Evolutionary conservation across 352 stramenopile genomes (phyloP).

Genomic region (Pythium monospermum): DNA sequence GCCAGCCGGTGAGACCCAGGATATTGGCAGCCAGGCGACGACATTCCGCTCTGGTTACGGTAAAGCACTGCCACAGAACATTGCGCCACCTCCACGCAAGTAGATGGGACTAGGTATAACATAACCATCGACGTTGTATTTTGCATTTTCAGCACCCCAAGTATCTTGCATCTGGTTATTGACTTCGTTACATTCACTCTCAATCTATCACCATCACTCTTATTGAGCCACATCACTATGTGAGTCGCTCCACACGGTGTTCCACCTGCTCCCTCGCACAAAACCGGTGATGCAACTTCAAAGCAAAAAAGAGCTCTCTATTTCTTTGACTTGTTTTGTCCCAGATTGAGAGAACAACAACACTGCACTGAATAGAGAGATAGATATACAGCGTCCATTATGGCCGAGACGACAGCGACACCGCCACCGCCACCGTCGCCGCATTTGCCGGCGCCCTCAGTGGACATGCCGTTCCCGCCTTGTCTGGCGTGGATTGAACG

Average conservation of each 20-base stretch:
- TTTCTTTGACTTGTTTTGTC: neutral
- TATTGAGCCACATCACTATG: neutral
- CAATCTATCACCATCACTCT: constrained; percentile 9
- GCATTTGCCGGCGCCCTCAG: no score
- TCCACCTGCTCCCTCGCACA: constrained; percentile 13
- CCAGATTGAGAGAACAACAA: constrained; percentile 16
- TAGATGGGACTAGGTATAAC: constrained; percentile 24
- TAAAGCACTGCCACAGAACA: constrained; percentile 84
- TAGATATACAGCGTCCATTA: no score
- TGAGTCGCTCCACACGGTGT: constrained; percentile 12
- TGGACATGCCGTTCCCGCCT: constrained; percentile 41
- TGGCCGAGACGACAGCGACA: neutral
- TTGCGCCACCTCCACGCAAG: constrained; percentile 74
- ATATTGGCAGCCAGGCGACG: constrained; percentile 78
- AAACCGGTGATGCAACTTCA: constrained; percentile 18
- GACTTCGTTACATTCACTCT: neutral
- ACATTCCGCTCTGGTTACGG: constrained; percentile 88
- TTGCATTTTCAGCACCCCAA: neutral
- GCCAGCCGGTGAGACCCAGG: constrained; percentile 48
- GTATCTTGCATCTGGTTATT: neutral
- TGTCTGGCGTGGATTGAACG: constrained; percentile 74
- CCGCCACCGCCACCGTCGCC: neutral
- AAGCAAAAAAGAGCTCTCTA: constrained; percentile 5
- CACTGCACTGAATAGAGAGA: no score
- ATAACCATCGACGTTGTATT: constrained; percentile 14